A percentile compares a stretch with the other conserved stretches of the same genome.
phyloP scores from a whole-genome alignment of 257 asterid genomes.

The Leonotis leonurus region DNA sequence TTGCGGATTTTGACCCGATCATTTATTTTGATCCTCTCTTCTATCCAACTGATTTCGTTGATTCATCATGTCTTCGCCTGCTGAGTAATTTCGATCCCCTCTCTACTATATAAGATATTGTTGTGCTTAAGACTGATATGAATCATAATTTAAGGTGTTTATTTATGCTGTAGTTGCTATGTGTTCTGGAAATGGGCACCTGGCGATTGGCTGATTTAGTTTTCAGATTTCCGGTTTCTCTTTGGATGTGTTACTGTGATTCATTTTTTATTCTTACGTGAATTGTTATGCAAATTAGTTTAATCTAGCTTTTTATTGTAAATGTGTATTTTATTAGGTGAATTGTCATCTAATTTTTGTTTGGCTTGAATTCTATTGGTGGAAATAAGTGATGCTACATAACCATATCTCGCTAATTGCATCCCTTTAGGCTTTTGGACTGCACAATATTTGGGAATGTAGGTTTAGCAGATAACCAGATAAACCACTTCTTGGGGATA shows the following conservation, averaged over 20 bases:
- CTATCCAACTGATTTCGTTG: slow-evolving; percentile 14
- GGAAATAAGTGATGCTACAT: not conserved
- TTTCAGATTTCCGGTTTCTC: not conserved
- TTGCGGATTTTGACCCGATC: slow-evolving; percentile 8
- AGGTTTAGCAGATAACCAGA: not conserved
- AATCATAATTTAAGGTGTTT: not conserved
- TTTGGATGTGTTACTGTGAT: slow-evolving; percentile 1
- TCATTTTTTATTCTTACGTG: not conserved
- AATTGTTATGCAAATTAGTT: not conserved
- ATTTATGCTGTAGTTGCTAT: not conserved
- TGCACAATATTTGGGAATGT: not conserved
- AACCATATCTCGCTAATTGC: not conserved
- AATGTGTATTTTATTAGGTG: not conserved
- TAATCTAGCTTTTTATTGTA: not conserved
- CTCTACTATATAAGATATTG: no score
- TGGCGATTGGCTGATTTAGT: not conserved
- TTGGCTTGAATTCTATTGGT: not conserved
- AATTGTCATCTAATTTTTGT: no score
- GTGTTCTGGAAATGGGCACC: not conserved
- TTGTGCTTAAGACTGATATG: not conserved
- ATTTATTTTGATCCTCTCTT: not conserved
- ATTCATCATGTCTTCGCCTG: slow-evolving; percentile 82
- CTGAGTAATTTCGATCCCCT: slow-evolving; percentile 47
- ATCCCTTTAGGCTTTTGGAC: slow-evolving; percentile 1
- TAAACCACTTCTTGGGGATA: not conserved